Conservation (phyloP, 495 filamentous ascomycete species). For the Aspergillus campestris region DNA sequence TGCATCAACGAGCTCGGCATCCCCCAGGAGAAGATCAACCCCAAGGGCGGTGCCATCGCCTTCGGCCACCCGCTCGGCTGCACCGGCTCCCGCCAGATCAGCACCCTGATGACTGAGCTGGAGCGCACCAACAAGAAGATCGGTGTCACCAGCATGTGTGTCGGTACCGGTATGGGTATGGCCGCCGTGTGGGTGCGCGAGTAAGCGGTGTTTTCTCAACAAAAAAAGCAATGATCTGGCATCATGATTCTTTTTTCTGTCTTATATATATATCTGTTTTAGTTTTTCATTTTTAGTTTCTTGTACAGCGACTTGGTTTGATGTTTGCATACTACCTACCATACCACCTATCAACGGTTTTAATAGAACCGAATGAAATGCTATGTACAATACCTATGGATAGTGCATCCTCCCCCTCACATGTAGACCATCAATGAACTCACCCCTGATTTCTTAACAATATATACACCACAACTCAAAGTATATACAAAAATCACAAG, state of each 20-base stretch:
- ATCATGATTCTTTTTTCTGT: conserved; percentile 6
- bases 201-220: conserved; percentile 30
- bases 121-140: conserved; percentile 71
- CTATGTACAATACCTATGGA: too few relatives aligned
- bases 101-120: conserved; percentile 83
- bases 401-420: too few relatives aligned
- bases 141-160: conserved; percentile 92
- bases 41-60: conserved; percentile 97
- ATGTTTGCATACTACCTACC: conserved; percentile 1
- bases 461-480: background rate
- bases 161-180: conserved; percentile 97
- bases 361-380: too few relatives aligned
- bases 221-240: conserved; percentile 10
- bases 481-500: background rate
- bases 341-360: too few relatives aligned
- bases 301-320: conserved; percentile 25
- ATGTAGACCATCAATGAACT: conserved; percentile 3
- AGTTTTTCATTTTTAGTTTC: conserved; percentile 15
- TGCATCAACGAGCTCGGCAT: conserved; percentile 83
- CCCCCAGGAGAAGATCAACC: conserved; percentile 75
- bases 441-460: background rate
- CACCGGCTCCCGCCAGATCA: conserved; percentile 89
- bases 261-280: conserved; percentile 1
- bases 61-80: conserved; percentile 95
- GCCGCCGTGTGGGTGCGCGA: conserved; percentile 90